These are phyloP conservation scores for Diaporthe helianthi DNA, from an alignment of 2,329 filamentous ascomycete genomes.

Conservation along the genomic window DNA sequence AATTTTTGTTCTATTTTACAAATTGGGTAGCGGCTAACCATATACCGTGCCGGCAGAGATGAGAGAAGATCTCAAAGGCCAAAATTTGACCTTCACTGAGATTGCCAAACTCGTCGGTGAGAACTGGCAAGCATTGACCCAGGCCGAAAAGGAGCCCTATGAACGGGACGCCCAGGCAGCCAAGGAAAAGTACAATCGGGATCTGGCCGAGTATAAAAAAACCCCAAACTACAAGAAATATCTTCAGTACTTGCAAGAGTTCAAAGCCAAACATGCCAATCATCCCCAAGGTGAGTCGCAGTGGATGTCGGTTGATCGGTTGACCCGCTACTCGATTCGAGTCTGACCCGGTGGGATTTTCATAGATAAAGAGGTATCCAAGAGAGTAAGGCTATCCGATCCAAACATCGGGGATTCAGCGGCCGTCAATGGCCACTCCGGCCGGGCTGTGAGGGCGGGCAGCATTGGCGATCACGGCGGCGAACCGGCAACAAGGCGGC, in stretches of 20 bases:
- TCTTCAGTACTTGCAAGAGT: conserved; percentile 75
- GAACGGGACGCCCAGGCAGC: conserved; percentile 75
- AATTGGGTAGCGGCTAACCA: not conserved
- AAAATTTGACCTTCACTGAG: conserved; percentile 80
- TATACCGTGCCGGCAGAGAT: conserved; percentile 59
- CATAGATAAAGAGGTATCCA: conserved; percentile 56
- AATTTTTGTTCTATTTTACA: no score
- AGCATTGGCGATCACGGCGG: conserved; percentile 19
- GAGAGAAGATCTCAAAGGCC: conserved; percentile 77
- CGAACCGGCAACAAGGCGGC: conserved; percentile 51
- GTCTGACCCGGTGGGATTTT: conserved; percentile 27
- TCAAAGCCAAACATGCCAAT: conserved; percentile 74
- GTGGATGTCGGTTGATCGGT: not conserved
- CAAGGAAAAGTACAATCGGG: conserved; percentile 79
- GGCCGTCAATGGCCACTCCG: conserved; percentile 54
- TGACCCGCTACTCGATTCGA: conserved; percentile 2
- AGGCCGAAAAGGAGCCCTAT: conserved; percentile 72
- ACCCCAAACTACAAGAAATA: conserved; percentile 74
- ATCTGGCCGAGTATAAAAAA: conserved; percentile 79
- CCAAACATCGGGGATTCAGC: conserved; percentile 40
- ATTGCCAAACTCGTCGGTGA: conserved; percentile 85
- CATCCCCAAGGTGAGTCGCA: conserved; percentile 59
- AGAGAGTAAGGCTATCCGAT: conserved; percentile 56
- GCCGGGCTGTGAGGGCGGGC: conserved; percentile 46
- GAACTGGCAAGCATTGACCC: conserved; percentile 76